Evolutionary conservation across 2,329 filamentous ascomycete species (phyloP), one percentile per base, ranked within the genome.

Genomic region (Sarocladiaceae sp.): DNA sequence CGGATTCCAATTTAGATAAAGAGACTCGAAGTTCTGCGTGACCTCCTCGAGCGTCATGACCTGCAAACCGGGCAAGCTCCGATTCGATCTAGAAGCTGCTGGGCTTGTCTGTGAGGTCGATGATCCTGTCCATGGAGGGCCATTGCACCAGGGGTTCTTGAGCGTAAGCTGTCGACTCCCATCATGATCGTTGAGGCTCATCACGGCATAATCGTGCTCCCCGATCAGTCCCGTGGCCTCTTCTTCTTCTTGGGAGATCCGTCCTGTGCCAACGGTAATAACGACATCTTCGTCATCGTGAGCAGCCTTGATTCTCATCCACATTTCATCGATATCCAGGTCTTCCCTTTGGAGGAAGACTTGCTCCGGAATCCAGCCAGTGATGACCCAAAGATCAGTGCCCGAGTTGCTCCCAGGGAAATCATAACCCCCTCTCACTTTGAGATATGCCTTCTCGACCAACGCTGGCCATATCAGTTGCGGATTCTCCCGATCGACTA

Each of bases 1-100:
- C 0, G 94, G 92, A 58, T 96, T 97, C 94, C 94, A 99, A 69
- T 97, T 99, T 52, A 99, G 76, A 67, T 97, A 99, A 59, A 99
- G 82, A 17, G 92, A 96, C 65, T 97, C 91, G 57, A 97, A 99
- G 64, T 96, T 86, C 62, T 96, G 91, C 31, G 90, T 80, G 3
- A 97, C 84, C 57, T 91, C 88, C 59, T 96, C 88, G 25, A 94
- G 83, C 22, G 86, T 84, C 71, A 97, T 50, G 4, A 5, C 15
- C 20, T 50, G 47, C 8, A 37, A 20, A 5, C 31, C 47, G 3
- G 47, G 33, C 3, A 12, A 50, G 29, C 26, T 35, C 23, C 12
- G 17, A 15, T 35, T 39, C 40, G 23, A 15, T 49, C 33, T 11
- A 46, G 40, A 20, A 4, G 2, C n/a, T 4, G 3, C n/a, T 12